phyloP scores from a whole-genome alignment of 495 filamentous ascomycete genomes.

The Hypomontagnella submonticulosa region DNA sequence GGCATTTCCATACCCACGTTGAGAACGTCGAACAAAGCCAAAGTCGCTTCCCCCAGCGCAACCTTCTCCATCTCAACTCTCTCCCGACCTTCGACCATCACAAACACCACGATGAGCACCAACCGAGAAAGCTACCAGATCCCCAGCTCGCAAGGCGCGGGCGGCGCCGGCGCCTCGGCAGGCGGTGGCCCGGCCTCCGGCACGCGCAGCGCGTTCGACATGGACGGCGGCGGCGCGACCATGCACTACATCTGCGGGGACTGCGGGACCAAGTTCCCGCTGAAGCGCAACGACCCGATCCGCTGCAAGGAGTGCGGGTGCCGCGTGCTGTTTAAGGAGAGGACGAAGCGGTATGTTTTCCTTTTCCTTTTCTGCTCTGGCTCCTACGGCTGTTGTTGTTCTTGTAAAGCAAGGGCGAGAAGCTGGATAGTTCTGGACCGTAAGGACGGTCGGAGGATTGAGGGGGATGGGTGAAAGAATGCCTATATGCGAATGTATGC shows the following conservation, averaged over 20 bases:
- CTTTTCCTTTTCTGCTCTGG: neutral
- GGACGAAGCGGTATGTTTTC: constrained; percentile 85
- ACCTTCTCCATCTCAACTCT: neutral
- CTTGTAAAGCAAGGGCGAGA: too few species aligned
- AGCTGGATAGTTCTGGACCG: too few species aligned
- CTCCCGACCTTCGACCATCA: neutral
- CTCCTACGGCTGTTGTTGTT: neutral
- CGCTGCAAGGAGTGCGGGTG: constrained; percentile 97
- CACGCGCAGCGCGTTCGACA: constrained; percentile 47
- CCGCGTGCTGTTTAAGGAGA: constrained; percentile 95
- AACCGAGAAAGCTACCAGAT: constrained; percentile 69
- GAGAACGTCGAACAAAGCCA: too few species aligned
- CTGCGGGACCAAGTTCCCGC: constrained; percentile 82
- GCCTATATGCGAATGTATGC: too few species aligned
- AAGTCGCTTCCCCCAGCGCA: too few species aligned
- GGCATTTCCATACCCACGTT: too few species aligned
- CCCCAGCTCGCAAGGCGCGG: constrained; percentile 53
- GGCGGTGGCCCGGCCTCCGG: constrained; percentile 19
- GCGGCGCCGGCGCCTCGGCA: constrained; percentile 45
- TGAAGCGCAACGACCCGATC: constrained; percentile 87
- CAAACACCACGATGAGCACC: constrained; percentile 5
- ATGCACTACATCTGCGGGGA: constrained; percentile 95
- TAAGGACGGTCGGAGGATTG: too few species aligned
- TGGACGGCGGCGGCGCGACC: constrained; percentile 46
- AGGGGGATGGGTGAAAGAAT: neutral